Conservation (phyloP, 768 basidiomycete genomes). For the Sutorius australiensis region DNA sequence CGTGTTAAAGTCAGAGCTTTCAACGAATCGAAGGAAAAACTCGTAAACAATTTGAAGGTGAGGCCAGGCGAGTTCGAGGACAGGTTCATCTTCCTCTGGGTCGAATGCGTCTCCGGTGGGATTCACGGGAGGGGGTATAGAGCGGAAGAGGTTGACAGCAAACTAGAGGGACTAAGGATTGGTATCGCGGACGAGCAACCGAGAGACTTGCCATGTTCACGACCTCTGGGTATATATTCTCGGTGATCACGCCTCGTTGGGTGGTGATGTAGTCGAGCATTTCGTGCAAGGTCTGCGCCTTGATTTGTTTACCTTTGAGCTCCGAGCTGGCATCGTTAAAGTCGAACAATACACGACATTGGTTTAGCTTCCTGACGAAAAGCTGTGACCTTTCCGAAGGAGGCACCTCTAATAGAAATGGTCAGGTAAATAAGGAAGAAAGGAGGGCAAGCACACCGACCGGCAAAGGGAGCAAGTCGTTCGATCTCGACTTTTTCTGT, state of each 20-base stretch:
- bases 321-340: slow-evolving; percentile 97
- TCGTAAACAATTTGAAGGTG: slow-evolving; percentile 99
- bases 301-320: slow-evolving; percentile 96
- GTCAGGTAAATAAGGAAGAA: slow-evolving; percentile 8
- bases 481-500: slow-evolving; percentile 97
- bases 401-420: slow-evolving; percentile 64
- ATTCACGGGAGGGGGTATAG: slow-evolving; percentile 99
- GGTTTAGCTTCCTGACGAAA: slow-evolving; percentile 92
- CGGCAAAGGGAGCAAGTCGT: slow-evolving; percentile 84
- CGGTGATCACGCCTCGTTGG: slow-evolving; percentile 93
- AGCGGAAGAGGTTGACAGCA: slow-evolving; percentile 96
- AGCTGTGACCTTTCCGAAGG: slow-evolving; percentile 83
- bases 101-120: slow-evolving; percentile 98
- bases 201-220: slow-evolving; percentile 80
- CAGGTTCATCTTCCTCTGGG: slow-evolving; percentile 98
- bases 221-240: slow-evolving; percentile 97
- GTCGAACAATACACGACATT: slow-evolving; percentile 96
- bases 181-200: neutral
- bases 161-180: slow-evolving; percentile 53
- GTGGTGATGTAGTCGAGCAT: slow-evolving; percentile 99
- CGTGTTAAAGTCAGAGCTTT: slow-evolving; percentile 96
- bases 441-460: slow-evolving; percentile 35
- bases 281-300: slow-evolving; percentile 95
- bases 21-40: slow-evolving; percentile 98
- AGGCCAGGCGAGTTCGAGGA: slow-evolving; percentile 98